Conservation (phyloP, 768 basidiomycete genomes). For the Galerina sulciceps region DNA sequence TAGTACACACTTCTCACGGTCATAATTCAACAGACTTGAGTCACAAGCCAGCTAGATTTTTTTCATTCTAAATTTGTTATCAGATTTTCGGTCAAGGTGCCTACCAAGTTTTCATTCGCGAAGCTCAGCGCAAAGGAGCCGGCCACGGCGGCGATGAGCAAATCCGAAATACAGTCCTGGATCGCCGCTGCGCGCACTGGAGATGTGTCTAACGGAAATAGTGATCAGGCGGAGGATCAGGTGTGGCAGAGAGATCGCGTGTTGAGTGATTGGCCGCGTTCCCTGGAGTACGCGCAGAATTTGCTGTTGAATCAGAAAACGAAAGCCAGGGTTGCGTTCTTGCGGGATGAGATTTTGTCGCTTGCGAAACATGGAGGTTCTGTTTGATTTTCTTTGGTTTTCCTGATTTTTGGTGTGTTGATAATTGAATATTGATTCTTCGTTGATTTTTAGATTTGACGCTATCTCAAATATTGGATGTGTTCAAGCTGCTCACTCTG, state of each 20-base stretch:
- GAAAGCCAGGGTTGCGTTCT: constrained; percentile 57
- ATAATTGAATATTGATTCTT: not conserved
- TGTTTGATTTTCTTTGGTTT: constrained; percentile 21
- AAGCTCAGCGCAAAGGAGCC: constrained; percentile 56
- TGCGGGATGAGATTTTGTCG: constrained; percentile 63
- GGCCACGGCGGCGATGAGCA: constrained; percentile 41
- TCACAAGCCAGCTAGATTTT: too few relatives aligned
- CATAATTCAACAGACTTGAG: too few relatives aligned
- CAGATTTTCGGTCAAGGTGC: constrained; percentile 22
- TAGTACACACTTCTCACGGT: too few relatives aligned
- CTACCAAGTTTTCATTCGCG: constrained; percentile 40
- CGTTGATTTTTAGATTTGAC: constrained; percentile 50
- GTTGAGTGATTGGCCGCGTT: constrained; percentile 56
- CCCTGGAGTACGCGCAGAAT: constrained; percentile 56
- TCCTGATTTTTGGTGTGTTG: constrained; percentile 7
- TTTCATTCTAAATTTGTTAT: not conserved
- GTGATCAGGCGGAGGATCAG: constrained; percentile 28
- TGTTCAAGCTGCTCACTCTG: constrained; percentile 73
- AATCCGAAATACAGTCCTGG: constrained; percentile 69
- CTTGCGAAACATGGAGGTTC: constrained; percentile 62
- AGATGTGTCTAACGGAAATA: constrained; percentile 32
- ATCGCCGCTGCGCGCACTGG: constrained; percentile 47
- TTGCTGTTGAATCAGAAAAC: constrained; percentile 56
- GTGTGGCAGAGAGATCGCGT: constrained; percentile 61
- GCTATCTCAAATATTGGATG: constrained; percentile 63